phyloP scores from a whole-genome alignment of 2,329 filamentous ascomycete genomes.

The Hypoxylon sp. region DNA sequence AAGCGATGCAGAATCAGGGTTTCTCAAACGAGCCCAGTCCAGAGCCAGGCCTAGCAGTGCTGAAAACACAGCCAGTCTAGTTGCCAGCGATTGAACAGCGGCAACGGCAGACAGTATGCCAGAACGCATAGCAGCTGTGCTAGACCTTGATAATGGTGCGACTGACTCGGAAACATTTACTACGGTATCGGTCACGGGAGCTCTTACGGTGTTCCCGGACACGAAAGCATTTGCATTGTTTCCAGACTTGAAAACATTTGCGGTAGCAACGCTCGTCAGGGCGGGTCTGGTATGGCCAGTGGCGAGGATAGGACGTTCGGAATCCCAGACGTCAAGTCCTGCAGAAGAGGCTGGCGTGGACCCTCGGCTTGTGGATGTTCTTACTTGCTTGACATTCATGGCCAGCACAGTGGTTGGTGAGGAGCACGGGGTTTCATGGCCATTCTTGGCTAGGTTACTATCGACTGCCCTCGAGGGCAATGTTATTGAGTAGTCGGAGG shows the following conservation, averaged over 20 bases:
- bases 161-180: too few species aligned
- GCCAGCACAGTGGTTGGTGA: too few species aligned
- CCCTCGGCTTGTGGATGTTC: background rate
- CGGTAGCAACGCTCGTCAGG: background rate
- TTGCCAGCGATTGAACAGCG: background rate
- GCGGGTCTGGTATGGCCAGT: background rate
- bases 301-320: background rate
- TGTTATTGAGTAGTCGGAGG: background rate
- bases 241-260: background rate
- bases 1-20: background rate
- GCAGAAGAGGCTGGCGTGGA: background rate
- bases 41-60: conserved; percentile 7
- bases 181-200: too few species aligned
- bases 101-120: conserved; percentile 1
- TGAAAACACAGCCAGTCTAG: background rate
- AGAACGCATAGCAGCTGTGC: background rate
- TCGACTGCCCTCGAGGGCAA: background rate
- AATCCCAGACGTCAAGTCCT: background rate
- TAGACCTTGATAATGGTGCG: background rate
- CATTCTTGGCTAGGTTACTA: background rate
- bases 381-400: background rate
- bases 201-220: too few species aligned
- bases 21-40: background rate
- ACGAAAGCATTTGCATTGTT: background rate
- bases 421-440: background rate